Percentiles rank a stretch among this genome's conserved stretches.
phyloP scores from a whole-genome alignment of 257 asterid species.

The Cinchona pubescens region DNA sequence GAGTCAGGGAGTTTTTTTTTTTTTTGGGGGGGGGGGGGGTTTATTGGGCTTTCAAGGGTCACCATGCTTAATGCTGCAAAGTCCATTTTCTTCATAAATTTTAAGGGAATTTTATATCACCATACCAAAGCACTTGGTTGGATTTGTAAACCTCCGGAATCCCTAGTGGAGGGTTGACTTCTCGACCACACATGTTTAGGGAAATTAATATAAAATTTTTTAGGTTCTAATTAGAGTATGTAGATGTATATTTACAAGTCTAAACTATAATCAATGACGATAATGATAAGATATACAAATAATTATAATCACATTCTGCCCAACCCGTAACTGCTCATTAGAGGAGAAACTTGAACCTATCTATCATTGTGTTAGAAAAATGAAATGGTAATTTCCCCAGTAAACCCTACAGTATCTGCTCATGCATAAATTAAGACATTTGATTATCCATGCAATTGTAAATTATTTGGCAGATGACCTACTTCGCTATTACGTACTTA shows the following conservation, averaged over 20 bases:
- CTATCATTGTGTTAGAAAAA: background rate
- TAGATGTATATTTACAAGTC: background rate
- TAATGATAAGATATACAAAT: too few species aligned
- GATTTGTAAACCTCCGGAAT: background rate
- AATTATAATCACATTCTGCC: background rate
- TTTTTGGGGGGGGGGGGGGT: background rate
- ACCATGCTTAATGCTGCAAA: background rate
- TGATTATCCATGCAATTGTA: constrained; percentile 1
- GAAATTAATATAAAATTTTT: background rate
- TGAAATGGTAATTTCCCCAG: background rate
- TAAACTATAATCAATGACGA: background rate
- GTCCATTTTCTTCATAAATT: background rate
- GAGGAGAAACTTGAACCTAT: background rate
- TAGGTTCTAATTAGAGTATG: background rate
- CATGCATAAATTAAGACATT: background rate
- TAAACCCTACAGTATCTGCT: background rate
- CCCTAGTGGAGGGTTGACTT: background rate
- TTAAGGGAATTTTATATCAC: background rate
- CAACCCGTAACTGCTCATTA: background rate
- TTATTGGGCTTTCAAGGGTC: background rate
- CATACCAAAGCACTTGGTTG: background rate
- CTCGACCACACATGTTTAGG: background rate
- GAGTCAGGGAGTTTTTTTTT: too few species aligned
- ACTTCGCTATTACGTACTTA: background rate
- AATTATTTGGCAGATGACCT: constrained; percentile 1